Evolutionary conservation across 257 asterid genomes (phyloP).

Genomic region (Linaria vulgaris): DNA sequence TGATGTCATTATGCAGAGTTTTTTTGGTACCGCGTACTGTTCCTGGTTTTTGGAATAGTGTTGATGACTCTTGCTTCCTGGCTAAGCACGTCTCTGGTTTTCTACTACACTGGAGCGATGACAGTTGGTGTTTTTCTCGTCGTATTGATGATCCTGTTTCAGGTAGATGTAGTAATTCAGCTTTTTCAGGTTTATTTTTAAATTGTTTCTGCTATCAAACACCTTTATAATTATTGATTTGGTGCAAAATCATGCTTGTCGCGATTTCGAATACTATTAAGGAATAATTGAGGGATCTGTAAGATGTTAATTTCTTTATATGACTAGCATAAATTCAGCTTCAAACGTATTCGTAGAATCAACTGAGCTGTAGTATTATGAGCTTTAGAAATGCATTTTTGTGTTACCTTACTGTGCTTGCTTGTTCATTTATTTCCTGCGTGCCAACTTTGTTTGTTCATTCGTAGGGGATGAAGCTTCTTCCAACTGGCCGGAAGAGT

Average conservation of each 20-base stretch:
- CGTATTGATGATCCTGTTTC: slow-evolving; percentile 82
- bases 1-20: slow-evolving; percentile 55
- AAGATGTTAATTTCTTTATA: slow-evolving; percentile 6
- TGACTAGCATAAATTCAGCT: slow-evolving; percentile 15
- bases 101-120: slow-evolving; percentile 90
- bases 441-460: slow-evolving; percentile 17
- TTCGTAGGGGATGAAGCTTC: slow-evolving; percentile 95
- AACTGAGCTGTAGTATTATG: slow-evolving; percentile 5
- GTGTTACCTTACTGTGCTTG: slow-evolving; percentile 4
- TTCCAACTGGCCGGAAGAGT: slow-evolving; percentile 82
- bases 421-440: slow-evolving; percentile 14
- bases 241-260: not conserved
- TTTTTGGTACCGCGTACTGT: slow-evolving; percentile 53
- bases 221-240: slow-evolving; percentile 4
- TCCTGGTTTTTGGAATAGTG: slow-evolving; percentile 64
- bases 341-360: not conserved
- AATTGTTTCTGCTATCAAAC: not conserved
- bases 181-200: not conserved
- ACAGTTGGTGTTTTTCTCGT: slow-evolving; percentile 70
- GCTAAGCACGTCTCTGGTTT: slow-evolving; percentile 76
- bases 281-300: not conserved
- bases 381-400: slow-evolving; percentile 6
- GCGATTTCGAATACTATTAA: slow-evolving; percentile 6
- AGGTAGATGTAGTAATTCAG: slow-evolving; percentile 39
- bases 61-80: slow-evolving; percentile 61